These are phyloP conservation scores for Alternaria infectoria DNA, from an alignment of 2,329 filamentous ascomycete species.

Conservation along the genomic window DNA sequence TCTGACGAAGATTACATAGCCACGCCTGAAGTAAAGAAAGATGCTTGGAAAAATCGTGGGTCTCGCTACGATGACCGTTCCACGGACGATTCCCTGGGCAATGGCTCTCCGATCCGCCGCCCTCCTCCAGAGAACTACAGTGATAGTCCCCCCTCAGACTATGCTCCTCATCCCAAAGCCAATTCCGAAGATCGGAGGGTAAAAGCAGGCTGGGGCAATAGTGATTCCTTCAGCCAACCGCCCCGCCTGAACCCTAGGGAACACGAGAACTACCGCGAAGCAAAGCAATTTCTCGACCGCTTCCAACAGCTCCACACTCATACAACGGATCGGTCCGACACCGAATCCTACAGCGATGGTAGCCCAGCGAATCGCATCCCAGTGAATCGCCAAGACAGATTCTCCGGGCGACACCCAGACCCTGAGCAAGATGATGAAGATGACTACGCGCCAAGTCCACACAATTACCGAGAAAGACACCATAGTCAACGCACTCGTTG, in stretches of 20 bases:
- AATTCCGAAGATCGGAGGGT: background rate
- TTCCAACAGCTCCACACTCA: background rate
- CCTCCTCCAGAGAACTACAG: background rate
- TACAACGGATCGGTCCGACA: background rate
- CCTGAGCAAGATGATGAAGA: background rate
- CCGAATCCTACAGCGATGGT: background rate
- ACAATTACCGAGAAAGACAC: background rate
- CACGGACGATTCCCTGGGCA: background rate
- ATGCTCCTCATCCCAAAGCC: background rate
- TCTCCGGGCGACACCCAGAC: background rate
- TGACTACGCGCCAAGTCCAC: background rate
- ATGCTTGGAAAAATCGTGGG: background rate
- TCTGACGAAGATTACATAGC: conserved; percentile 12
- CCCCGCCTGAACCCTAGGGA: conserved; percentile 10
- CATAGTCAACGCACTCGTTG: background rate
- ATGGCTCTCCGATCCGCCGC: background rate
- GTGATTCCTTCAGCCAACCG: conserved; percentile 13
- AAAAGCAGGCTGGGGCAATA: conserved; percentile 18
- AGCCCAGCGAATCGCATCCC: background rate
- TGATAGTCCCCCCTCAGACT: background rate
- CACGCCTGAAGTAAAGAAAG: background rate
- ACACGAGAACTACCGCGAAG: conserved; percentile 9
- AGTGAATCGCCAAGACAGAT: background rate
- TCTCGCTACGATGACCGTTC: background rate
- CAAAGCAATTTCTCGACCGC: conserved; percentile 8